phyloP scores from a whole-genome alignment of 306 rosid genomes.

The Macrotyloma uniflorum region DNA sequence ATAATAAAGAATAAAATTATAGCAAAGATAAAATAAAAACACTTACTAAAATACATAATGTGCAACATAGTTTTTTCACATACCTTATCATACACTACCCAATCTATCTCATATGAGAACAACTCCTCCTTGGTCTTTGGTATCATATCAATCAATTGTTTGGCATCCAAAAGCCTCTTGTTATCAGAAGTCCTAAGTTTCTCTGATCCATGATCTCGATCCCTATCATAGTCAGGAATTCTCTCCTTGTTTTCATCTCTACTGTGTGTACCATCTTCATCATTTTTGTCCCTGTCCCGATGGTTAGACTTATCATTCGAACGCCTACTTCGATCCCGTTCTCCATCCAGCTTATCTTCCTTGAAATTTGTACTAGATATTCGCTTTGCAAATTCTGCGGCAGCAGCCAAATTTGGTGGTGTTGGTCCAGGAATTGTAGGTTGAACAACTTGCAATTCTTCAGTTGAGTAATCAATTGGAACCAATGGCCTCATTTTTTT shows the following conservation, averaged over 20 bases:
- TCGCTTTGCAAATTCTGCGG: slow-evolving; percentile 98
- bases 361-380: slow-evolving; percentile 72
- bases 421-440: slow-evolving; percentile 65
- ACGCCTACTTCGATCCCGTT: slow-evolving; percentile 84
- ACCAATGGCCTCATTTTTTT: slow-evolving; percentile 98
- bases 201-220: slow-evolving; percentile 66
- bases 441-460: slow-evolving; percentile 92
- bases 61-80: too few relatives aligned
- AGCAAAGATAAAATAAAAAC: too few relatives aligned
- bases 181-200: slow-evolving; percentile 71
- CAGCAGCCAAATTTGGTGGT: slow-evolving; percentile 90
- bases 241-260: slow-evolving; percentile 74
- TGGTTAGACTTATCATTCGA: slow-evolving; percentile 69
- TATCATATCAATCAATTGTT: slow-evolving; percentile 96
- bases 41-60: too few relatives aligned
- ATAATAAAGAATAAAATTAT: too few relatives aligned
- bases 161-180: slow-evolving; percentile 84
- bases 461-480: slow-evolving; percentile 97
- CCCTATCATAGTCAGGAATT: slow-evolving; percentile 61
- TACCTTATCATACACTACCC: slow-evolving; percentile 94
- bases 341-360: slow-evolving; percentile 77
- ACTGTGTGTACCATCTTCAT: slow-evolving; percentile 62
- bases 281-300: slow-evolving; percentile 76
- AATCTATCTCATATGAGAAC: slow-evolving; percentile 88
- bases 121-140: slow-evolving; percentile 97